Percentiles rank a stretch among this genome's conserved stretches.
Conservation (phyloP, 2,329 filamentous ascomycete species). For the Rutstroemia sydowiana region DNA sequence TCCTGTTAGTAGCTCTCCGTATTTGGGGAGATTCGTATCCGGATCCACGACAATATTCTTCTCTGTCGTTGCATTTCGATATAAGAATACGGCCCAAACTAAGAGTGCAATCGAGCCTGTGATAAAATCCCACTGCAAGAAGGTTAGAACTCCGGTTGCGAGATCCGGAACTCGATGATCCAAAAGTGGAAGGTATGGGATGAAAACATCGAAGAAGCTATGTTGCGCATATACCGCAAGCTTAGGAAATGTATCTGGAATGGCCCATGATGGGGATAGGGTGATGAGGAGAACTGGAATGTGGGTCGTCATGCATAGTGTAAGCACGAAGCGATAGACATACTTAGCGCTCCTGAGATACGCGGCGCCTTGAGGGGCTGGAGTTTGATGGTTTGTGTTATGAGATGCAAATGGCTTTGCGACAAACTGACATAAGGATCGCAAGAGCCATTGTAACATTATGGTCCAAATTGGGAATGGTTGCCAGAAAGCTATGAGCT, state of each 20-base stretch:
- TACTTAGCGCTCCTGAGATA: conserved; percentile 21
- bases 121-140: conserved; percentile 43
- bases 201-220: conserved; percentile 34
- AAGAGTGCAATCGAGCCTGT: conserved; percentile 36
- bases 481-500: conserved; percentile 43
- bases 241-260: conserved; percentile 30
- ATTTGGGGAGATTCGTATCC: conserved; percentile 13
- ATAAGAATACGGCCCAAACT: conserved; percentile 38
- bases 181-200: conserved; percentile 30
- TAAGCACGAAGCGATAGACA: conserved; percentile 32
- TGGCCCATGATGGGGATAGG: conserved; percentile 31
- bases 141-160: conserved; percentile 35
- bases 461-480: conserved; percentile 41
- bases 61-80: conserved; percentile 22
- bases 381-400: conserved; percentile 21
- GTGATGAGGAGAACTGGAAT: conserved; percentile 36
- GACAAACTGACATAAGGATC: conserved; percentile 2
- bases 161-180: conserved; percentile 14
- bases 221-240: conserved; percentile 28
- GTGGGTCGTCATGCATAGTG: conserved; percentile 33
- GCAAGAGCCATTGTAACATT: conserved; percentile 31
- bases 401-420: conserved; percentile 14
- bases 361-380: conserved; percentile 16
- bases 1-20: conserved; percentile 13
- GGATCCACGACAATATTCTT: conserved; percentile 16